Base-by-base conservation (phyloP, 306 rosid genomes). In the Vigna unguiculata region DNA sequence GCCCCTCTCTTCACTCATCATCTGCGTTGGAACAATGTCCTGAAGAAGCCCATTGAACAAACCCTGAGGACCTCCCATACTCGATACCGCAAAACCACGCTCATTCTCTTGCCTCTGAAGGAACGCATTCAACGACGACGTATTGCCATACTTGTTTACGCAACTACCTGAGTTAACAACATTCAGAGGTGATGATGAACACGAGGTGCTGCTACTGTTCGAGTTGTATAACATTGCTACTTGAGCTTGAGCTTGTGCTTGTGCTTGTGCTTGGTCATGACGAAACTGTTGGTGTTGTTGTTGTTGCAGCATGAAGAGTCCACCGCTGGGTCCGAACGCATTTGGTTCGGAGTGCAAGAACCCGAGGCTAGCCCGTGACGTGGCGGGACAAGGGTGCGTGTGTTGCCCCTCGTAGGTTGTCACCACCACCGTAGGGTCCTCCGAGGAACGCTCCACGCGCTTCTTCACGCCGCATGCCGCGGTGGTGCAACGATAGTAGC, bases 321-420 rank as follows among this genome's bases (percentile, higher is more conserved):
- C 74, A 4, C 9, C 5, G 15, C 54, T 24, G 74, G 66, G n/a
- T 14, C 82, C 51, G 76, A 54, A 71, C 79, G 58, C 74, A 15
- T 64, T 24, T 32, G 77, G 21, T 9, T 82, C 81, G 2, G 28
- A 20, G 28, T 83, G 77, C 71, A 81, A 4, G 21, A 85, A 73
- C 30, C 88, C 87, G 12, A 86, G 54, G 73, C 24, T n/a, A 21
- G 83, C 72, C 3, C 88, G 95, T 1, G 88, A 83, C 2, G 85
- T 66, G 40, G 79, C 78, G 5, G 98, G 97, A 1, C 87, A 76
- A 2, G 87, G 87, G 57, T 95, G 97, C 0, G 55, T 89, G 92
- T 95, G 99, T 24, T 88, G 89, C 11, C 99, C 99, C 80, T 95
- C 99, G 69, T 95, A 95, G n/a, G 93, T 92, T 0, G 99, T 95